Percentiles rank a stretch among this genome's conserved stretches.
These are phyloP conservation scores for Euryodendron excelsum DNA, from an alignment of 148 eudicot species.

Conservation along the genomic window DNA sequence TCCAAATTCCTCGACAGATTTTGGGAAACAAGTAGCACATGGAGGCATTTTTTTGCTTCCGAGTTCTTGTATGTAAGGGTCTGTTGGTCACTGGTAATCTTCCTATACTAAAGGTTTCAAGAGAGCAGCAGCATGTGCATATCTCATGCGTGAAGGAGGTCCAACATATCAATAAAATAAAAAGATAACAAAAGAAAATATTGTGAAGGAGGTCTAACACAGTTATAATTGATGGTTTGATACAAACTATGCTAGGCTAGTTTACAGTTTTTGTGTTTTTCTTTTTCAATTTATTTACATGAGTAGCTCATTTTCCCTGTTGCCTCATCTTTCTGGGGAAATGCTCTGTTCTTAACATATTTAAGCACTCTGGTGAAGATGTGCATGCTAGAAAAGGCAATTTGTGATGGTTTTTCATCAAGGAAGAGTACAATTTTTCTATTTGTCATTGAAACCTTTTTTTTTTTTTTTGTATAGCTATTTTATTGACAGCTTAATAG, in stretches of 20 bases:
- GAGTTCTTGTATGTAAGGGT: neutral
- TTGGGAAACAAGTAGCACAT: too few species aligned
- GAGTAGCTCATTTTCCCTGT: neutral
- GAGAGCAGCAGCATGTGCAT: too few species aligned
- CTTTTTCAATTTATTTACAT: neutral
- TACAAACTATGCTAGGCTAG: neutral
- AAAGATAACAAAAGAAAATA: too few species aligned
- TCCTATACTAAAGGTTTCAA: neutral
- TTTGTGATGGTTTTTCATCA: neutral
- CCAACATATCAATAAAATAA: slow-evolving; percentile 1
- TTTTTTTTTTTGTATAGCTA: neutral
- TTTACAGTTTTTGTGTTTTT: neutral
- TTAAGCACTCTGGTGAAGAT: neutral
- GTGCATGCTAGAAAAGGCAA: neutral
- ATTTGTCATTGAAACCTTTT: neutral
- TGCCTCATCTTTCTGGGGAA: neutral
- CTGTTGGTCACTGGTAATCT: neutral
- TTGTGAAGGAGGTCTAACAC: too few species aligned
- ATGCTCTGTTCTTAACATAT: neutral
- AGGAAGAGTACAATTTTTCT: too few species aligned
- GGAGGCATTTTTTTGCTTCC: too few species aligned
- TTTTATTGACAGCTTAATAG: neutral
- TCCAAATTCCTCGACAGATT: neutral
- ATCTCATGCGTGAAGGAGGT: too few species aligned
- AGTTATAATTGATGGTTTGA: neutral